Base-by-base conservation (phyloP, 768 basidiomycete genomes). In the Kwoniella newhampshirensis region DNA sequence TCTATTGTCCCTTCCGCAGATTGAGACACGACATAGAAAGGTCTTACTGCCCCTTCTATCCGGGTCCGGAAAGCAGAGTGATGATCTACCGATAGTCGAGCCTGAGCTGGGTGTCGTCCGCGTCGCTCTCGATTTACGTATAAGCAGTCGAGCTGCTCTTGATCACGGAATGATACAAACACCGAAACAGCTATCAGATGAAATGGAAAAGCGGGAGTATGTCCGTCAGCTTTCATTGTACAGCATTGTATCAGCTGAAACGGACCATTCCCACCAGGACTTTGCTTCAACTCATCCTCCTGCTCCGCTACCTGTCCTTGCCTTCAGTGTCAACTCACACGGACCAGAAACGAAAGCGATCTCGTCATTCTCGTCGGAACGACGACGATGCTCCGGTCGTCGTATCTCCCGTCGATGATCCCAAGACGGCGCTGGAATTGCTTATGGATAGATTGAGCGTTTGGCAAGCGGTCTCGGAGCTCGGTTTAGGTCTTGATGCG, bases 151-250 rank as follows among this genome's bases (percentile, higher is more conserved):
- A 49, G 30, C 30, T 1, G 62, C 56, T 7, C 26, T 46, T 6
- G 66, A 67, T 7, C 62, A 62, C 15, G 61, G 48, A 13, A 30
- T 32, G 18, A 37, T 54, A 20, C 37, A 49, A 6, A 28, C 48
- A 20, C 48, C 58, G 8, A 66, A 67, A 59, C 61, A 58, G 32
- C 35, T 67, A 21, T 18, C 36, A 1, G 72, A 74, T 23, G 73
- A 74, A 53, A 47, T 72, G 5, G 73, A 74, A 46, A 53, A 64
- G 32, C 42, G 73, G 68, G 73, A 74, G 73, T 71, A 51, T 60
- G 71, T 62, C 13, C 25, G 8, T 1, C 9, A 25, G 30, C 17
- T 28, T 30, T 27, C 23, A n/a, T 45, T 20, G 35, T 48, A 7
- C 13, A 7, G 26, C n/a, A n/a, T n/a, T n/a, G n/a, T n/a, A 2